Base-by-base conservation (phyloP, 2,329 filamentous ascomycete species). In the Talaromyces sp. region DNA sequence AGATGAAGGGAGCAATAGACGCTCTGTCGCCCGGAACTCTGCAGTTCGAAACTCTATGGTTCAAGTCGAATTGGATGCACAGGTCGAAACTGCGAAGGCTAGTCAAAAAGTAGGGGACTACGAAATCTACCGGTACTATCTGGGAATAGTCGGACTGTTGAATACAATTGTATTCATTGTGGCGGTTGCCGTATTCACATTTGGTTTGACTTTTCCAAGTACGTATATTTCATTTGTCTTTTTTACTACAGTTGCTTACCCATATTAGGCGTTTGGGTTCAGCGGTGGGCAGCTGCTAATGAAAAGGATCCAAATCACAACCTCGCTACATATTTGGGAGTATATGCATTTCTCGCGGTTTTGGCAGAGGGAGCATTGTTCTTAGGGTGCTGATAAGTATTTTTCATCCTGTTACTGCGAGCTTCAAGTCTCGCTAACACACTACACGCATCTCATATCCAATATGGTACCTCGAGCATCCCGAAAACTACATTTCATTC, bases 131-230 rank as follows among this genome's bases (percentile, higher is more conserved):
- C 35, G 14, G 7, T 76, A 76, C 66, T 78, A 78, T 60, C 62
- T 75, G 25, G 67, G 69, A 31, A 70, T 75, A 5, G 73, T 77
- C 25, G 76, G 76, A 5, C 73, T 70, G 71, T 3, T 72, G 3
- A 69, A 73, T 1, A 70, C 73, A 0, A 50, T 71, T 5, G 48
- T 72, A 6, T 80, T 77, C 61, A 69, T 73, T 12, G 66, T 79
- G 42, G 68, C 73, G 11, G 75, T 76, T 62, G 70, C 67, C 14
- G 70, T 65, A 6, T 77, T 76, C 52, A 72, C 74, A 18, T 77
- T 77, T 62, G 72, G 72, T 54, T 75, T 79, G 50, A 76, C 73
- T 0, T 77, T 76, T 66, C 74, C 75, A 58, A 75, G 73, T 73
- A 67, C 65, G 70, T 58, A n/a, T 16, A 21, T 6, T 16, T 11